A percentile compares a stretch with the other conserved stretches of the same genome.
Evolutionary conservation across 306 rosid species (phyloP).

Genomic region (Vigna nakashimae): DNA sequence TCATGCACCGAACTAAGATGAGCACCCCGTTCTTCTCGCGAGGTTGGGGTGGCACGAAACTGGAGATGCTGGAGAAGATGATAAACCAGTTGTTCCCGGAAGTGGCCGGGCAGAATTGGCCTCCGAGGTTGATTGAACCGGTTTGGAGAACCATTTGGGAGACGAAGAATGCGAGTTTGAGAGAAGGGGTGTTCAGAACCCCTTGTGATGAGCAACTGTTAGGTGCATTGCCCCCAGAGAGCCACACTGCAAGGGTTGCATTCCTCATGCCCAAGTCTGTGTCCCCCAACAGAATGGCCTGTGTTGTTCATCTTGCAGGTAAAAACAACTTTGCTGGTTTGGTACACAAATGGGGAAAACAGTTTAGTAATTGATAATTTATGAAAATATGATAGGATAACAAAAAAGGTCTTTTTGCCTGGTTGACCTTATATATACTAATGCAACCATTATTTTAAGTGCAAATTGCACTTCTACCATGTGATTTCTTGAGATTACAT

Average conservation of each 20-base stretch:
- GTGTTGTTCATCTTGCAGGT: slow-evolving; percentile 99
- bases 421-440: slow-evolving; percentile 17
- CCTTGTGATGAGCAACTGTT: slow-evolving; percentile 85
- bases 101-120: slow-evolving; percentile 68
- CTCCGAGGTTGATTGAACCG: slow-evolving; percentile 72
- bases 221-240: slow-evolving; percentile 92
- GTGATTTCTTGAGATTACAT: background rate
- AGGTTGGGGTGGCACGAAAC: slow-evolving; percentile 96
- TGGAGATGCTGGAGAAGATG: slow-evolving; percentile 81
- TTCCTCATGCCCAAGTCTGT: slow-evolving; percentile 78
- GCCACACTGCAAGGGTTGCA: slow-evolving; percentile 89
- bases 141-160: slow-evolving; percentile 90
- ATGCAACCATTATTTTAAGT: background rate
- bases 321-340: slow-evolving; percentile 1
- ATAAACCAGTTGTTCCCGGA: slow-evolving; percentile 80
- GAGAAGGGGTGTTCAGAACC: slow-evolving; percentile 88
- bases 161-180: slow-evolving; percentile 69
- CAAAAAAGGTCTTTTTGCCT: slow-evolving; percentile 7
- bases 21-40: slow-evolving; percentile 84
- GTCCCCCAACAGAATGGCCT: slow-evolving; percentile 75
- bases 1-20: slow-evolving; percentile 83
- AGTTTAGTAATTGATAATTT: background rate
- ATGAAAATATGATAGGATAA: background rate
- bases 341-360: background rate
- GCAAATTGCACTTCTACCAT: background rate